Conservation (phyloP, 2,329 filamentous ascomycete species). For the Aspergillus hortae region DNA sequence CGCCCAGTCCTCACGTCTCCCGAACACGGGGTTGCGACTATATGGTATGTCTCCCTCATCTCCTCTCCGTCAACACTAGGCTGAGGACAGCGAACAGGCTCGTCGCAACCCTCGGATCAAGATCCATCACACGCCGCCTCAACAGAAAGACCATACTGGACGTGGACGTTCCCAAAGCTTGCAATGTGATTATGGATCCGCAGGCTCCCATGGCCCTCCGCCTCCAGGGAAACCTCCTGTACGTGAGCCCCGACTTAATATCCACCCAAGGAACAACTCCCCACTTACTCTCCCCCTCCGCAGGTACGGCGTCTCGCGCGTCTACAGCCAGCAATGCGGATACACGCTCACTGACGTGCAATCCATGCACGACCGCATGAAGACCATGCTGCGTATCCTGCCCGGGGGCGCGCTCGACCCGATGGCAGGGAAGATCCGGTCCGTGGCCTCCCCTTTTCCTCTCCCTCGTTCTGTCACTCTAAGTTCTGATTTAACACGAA, state of each 20-base stretch:
- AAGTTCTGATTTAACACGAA: background rate
- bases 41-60: conserved; percentile 63
- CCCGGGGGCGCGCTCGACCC: conserved; percentile 63
- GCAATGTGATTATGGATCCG: conserved; percentile 79
- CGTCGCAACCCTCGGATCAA: conserved; percentile 79
- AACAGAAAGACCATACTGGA: conserved; percentile 82
- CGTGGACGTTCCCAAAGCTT: conserved; percentile 83
- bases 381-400: conserved; percentile 59
- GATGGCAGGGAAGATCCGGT: conserved; percentile 70
- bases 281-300: background rate
- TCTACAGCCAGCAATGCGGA: conserved; percentile 80
- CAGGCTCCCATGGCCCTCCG: conserved; percentile 85
- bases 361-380: conserved; percentile 70
- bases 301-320: conserved; percentile 74
- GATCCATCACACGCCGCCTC: conserved; percentile 67
- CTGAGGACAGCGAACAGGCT: conserved; percentile 58
- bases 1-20: conserved; percentile 69
- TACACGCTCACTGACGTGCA: conserved; percentile 82
- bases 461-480: background rate
- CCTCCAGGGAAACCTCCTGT: conserved; percentile 84
- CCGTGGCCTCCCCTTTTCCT: conserved; percentile 32
- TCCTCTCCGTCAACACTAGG: background rate
- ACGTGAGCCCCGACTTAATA: conserved; percentile 18
- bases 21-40: conserved; percentile 88
- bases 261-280: background rate